A percentile compares a stretch with the other conserved stretches of the same genome.
These are phyloP conservation scores for Gonium pectorale DNA, from an alignment of 139 green algal genomes.

Conservation along the genomic window DNA sequence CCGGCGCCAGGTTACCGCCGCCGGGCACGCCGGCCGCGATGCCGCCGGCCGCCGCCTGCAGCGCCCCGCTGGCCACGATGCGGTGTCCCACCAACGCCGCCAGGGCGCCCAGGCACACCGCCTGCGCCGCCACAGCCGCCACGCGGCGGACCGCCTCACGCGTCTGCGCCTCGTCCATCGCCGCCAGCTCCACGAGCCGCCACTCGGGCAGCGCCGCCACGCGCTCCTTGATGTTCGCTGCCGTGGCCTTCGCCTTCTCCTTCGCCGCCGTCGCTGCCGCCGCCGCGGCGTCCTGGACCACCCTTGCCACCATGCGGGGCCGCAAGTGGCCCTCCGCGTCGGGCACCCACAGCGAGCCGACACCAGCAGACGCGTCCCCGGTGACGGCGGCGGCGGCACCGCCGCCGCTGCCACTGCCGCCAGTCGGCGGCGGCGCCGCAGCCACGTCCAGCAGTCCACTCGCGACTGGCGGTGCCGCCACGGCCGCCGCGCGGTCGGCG, in stretches of 20 bases:
- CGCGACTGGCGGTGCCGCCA: constrained; percentile 9
- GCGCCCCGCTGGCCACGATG: neutral
- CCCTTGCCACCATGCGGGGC: neutral
- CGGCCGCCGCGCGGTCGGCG: too few relatives aligned
- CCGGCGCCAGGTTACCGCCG: neutral
- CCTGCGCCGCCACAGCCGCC: constrained; percentile 36
- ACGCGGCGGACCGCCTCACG: neutral
- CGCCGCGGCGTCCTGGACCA: neutral
- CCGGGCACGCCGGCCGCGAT: neutral
- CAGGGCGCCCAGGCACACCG: constrained; percentile 16
- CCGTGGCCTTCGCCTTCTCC: too few relatives aligned
- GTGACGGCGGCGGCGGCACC: neutral
- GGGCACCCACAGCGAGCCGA: neutral
- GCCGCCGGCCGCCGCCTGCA: neutral
- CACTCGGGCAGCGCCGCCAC: neutral
- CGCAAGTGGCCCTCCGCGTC: constrained; percentile 21
- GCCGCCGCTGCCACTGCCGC: too few relatives aligned
- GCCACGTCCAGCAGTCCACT: constrained; percentile 8
- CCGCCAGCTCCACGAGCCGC: neutral
- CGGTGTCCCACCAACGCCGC: constrained; percentile 28
- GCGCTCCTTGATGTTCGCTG: neutral
- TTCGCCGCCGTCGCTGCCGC: neutral
- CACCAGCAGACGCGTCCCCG: neutral
- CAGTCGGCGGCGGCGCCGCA: neutral
- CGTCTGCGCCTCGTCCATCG: neutral